Evolutionary conservation across 176 grass and related monocot species (phyloP), one percentile per base, ranked within the genome.

Genomic region (Hyparrhenia diplandra): DNA sequence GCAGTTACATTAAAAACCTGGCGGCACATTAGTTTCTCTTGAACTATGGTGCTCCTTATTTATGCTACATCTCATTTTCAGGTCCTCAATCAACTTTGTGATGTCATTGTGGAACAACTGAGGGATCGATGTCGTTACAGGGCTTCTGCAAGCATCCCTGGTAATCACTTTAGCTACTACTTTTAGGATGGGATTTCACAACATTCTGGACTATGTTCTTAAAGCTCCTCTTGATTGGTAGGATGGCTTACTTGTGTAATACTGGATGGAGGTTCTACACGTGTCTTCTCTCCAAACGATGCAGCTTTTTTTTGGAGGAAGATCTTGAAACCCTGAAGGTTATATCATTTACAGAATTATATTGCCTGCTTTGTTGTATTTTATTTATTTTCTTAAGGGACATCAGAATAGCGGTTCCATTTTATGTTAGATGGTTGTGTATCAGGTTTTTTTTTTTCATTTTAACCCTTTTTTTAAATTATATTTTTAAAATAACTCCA

Each of bases 271-370:
- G 96, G 96, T 71, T 89, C 96, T 78, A 88, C 92, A 89, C 92
- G 29, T 90, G 96, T 14, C 93, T 82, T 95, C 84, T 78, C 71
- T 63, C 79, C 88, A 80, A 93, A 45, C 89, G 96, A 98, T 80
- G 85, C 88, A 28, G 80, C 88, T 76, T 76, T 70, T 93, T 74
- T 82, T 98, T n/a, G 61, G 92, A 93, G 85, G 96, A 98, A 76
- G 96, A 98, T 91, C 88, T 98, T 83, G 96, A 95, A 93, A 86
- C 78, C n/a, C 83, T 98, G 36, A 98, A 98, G 90, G 96, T 98
- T 98, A 86, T 68, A 45, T 52, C 12, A 59, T 34, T 84, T 52
- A 28, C 78, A 28, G 11, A 81, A 71, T 84, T 73, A 75, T 69
- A 27, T 67, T 57, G 61, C 10, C 20, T 32, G 14, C 59, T 80